A percentile compares a stretch with the other conserved stretches of the same genome.
These are phyloP conservation scores for Tulasnella sp. DNA, from an alignment of 768 basidiomycete genomes.

Conservation along the genomic window DNA sequence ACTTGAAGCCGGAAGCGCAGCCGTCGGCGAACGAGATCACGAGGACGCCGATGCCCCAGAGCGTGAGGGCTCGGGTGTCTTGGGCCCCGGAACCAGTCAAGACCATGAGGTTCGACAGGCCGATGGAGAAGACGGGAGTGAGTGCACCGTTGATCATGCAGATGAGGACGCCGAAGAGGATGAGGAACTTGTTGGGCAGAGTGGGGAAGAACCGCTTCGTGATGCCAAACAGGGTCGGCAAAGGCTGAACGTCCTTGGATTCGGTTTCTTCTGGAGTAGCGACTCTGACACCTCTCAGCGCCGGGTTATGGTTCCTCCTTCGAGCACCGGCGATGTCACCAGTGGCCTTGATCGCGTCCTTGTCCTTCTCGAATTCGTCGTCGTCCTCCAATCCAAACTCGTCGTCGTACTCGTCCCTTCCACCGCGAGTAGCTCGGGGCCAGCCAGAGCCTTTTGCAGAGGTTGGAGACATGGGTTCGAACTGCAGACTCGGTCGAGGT, in stretches of 20 bases:
- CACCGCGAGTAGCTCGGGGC: slow-evolving; percentile 27
- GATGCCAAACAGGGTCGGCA: slow-evolving; percentile 32
- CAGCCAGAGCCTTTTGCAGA: slow-evolving; percentile 34
- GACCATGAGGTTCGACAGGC: slow-evolving; percentile 40
- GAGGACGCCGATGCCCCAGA: slow-evolving; percentile 43
- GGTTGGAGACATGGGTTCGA: slow-evolving; percentile 55
- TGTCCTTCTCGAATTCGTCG: slow-evolving; percentile 38
- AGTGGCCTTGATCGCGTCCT: slow-evolving; percentile 42
- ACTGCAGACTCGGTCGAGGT: slow-evolving; percentile 54
- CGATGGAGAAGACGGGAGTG: slow-evolving; percentile 89
- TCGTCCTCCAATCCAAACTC: slow-evolving; percentile 45
- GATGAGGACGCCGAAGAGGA: slow-evolving; percentile 65
- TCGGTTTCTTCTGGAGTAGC: background rate
- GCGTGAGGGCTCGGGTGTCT: slow-evolving; percentile 31
- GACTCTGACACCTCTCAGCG: background rate
- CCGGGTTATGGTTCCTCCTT: background rate
- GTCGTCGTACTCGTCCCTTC: slow-evolving; percentile 39
- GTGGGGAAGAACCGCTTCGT: slow-evolving; percentile 53
- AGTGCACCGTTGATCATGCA: slow-evolving; percentile 73
- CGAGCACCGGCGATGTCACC: slow-evolving; percentile 40
- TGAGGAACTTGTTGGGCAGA: slow-evolving; percentile 66
- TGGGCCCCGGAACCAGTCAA: slow-evolving; percentile 36
- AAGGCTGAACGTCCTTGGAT: slow-evolving; percentile 15
- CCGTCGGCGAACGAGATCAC: slow-evolving; percentile 74
- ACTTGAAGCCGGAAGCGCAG: slow-evolving; percentile 67